These are phyloP conservation scores for Eucalyptus urophylla DNA, from an alignment of 345 rosid genomes.

Conservation along the genomic window DNA sequence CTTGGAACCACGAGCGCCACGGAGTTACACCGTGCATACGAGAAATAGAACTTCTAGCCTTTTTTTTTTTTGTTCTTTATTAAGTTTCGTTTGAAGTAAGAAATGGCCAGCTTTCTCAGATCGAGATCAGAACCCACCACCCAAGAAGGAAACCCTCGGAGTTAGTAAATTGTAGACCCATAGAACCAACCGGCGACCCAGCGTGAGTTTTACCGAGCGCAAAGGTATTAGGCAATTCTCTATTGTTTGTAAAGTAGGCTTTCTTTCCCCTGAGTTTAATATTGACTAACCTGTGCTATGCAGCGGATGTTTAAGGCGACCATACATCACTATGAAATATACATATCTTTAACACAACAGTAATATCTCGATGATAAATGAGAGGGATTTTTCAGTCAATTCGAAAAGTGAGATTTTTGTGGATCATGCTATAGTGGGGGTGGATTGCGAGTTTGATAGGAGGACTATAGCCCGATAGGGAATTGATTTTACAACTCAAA, in stretches of 20 bases:
- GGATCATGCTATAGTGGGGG: not conserved
- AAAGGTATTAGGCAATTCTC: not conserved
- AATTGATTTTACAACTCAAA: not conserved
- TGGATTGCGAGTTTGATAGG: not conserved
- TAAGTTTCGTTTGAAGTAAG: not conserved
- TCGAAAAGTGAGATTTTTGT: not conserved
- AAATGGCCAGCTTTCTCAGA: not conserved
- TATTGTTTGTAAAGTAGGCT: not conserved
- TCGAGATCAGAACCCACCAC: not conserved
- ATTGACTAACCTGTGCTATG: not conserved
- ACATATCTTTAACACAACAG: not conserved
- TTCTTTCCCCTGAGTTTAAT: not conserved
- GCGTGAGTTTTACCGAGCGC: not conserved
- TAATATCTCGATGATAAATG: not conserved
- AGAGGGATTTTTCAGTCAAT: not conserved
- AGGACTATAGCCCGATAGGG: not conserved
- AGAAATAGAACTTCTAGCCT: not conserved
- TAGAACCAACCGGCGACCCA: not conserved
- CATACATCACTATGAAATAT: not conserved
- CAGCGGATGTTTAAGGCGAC: not conserved
- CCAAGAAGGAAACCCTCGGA: not conserved
- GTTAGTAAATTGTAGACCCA: not conserved
- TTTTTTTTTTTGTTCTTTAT: not conserved
- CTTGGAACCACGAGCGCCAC: not conserved
- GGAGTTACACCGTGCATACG: rapidly evolving